Conservation (phyloP, 148 eudicot genomes). For the Vaccinium macrocarpon region DNA sequence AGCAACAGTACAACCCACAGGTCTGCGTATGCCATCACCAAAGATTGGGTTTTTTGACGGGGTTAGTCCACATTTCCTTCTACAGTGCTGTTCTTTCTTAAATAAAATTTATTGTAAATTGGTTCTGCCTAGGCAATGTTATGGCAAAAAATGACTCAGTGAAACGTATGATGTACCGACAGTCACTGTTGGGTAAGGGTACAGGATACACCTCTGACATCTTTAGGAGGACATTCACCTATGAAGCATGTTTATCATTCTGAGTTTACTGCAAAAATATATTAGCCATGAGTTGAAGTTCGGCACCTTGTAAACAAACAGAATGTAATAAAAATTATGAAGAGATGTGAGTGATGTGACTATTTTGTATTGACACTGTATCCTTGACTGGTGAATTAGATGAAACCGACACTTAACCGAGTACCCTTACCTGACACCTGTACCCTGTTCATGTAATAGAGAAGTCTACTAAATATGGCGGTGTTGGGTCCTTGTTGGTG, state of each 20-base stretch:
- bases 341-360: background rate
- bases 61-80: slow-evolving; percentile 49
- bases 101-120: background rate
- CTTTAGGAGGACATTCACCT: background rate
- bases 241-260: background rate
- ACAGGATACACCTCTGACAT: background rate
- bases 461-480: background rate
- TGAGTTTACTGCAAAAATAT: background rate
- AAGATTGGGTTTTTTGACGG: slow-evolving; percentile 95
- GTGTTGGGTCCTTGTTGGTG: background rate
- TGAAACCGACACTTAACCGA: too few relatives aligned
- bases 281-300: background rate
- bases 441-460: background rate
- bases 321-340: background rate
- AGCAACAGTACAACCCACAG: slow-evolving; percentile 62
- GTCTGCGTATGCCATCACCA: slow-evolving; percentile 93
- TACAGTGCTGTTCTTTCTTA: background rate
- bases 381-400: too few relatives aligned
- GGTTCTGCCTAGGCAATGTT: slow-evolving; percentile 9
- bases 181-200: background rate
- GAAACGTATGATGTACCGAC: background rate
- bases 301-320: background rate
- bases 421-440: background rate
- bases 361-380: background rate
- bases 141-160: background rate